Base-by-base conservation (phyloP, 768 basidiomycete species). In the Naganishia kalamii region DNA sequence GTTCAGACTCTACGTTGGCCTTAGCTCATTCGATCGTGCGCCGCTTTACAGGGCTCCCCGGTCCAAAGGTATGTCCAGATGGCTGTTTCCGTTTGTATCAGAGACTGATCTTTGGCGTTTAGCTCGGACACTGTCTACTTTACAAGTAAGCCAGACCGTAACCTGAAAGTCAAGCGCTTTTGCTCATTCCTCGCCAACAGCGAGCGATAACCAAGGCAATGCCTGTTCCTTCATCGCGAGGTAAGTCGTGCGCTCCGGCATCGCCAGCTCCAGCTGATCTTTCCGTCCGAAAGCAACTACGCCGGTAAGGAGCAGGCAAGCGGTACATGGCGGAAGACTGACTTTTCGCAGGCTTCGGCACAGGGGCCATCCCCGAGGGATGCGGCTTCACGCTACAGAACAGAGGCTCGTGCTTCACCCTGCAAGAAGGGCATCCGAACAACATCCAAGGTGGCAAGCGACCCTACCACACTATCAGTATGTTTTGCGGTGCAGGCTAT, bases 351-450 rank as follows among this genome's bases (percentile, higher is more conserved):
- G 90, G 90, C 2, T 98, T 96, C 72, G 96, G 96, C 21, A 93
- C 92, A 23, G 70, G 73, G 85, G 94, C 94, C 33, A 82, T 99
- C 41, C 96, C 96, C 0, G 87, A 89, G 70, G 92, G 88, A 0
- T 96, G 92, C 71, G 96, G 96, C 0, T 99, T 99, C 77, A 96
- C 92, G 0, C 83, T 99, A 15, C 96, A 99, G 79, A 96, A 96
- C 77, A 84, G 96, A 63, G 96, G 96, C 1, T 82, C 85, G 12
- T 87, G 88, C 5, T 99, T 99, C 76, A 81, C 85, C 7, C 81
- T 97, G 25, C 81, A 83, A 60, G 84, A 89, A 63, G 85, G 84
- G 0, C 94, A 98, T 74, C 88, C 91, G 0, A 98, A 99, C 73
- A 84, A 83, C 32, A 80, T 98, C 60, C 80, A 87, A 80, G 91